phyloP scores from a whole-genome alignment of 805 yeast genomes.

The Maudiozyma bulderi region DNA sequence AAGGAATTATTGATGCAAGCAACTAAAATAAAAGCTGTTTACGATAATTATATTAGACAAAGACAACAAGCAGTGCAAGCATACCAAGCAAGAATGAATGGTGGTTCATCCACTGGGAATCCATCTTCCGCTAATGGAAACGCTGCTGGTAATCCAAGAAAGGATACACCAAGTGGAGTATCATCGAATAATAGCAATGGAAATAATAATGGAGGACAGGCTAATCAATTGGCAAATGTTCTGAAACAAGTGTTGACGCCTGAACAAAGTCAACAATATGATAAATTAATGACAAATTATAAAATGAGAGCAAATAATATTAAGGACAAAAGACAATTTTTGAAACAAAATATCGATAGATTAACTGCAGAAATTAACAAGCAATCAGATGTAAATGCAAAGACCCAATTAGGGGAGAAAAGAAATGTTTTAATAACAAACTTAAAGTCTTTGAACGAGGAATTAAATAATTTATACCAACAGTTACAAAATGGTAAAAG shows the following conservation, averaged over 20 bases:
- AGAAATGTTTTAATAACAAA: constrained; percentile 20
- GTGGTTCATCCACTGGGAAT: constrained; percentile 6
- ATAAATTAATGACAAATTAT: constrained; percentile 20
- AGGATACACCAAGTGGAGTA: background rate
- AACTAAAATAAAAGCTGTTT: constrained; percentile 50
- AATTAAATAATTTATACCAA: constrained; percentile 20
- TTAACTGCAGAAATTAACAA: constrained; percentile 22
- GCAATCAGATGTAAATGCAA: constrained; percentile 16
- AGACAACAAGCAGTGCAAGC: constrained; percentile 20
- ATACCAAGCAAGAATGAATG: constrained; percentile 1
- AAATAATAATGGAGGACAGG: constrained; percentile 4
- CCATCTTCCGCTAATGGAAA: background rate
- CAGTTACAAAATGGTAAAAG: constrained; percentile 25
- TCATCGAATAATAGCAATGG: background rate
- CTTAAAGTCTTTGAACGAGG: constrained; percentile 19
- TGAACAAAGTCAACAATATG: constrained; percentile 24
- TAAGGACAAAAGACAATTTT: constrained; percentile 22
- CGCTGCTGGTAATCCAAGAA: background rate
- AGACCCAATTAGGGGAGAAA: constrained; percentile 22
- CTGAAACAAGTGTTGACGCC: constrained; percentile 25
- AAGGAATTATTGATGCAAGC: constrained; percentile 55
- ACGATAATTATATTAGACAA: constrained; percentile 42
- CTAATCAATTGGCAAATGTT: constrained; percentile 17
- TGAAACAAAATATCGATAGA: constrained; percentile 26
- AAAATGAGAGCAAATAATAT: constrained; percentile 24